Percentiles rank a stretch among this genome's conserved stretches.
phyloP scores from a whole-genome alignment of 208 protist genomes.

The Trypanosoma conorhini region DNA sequence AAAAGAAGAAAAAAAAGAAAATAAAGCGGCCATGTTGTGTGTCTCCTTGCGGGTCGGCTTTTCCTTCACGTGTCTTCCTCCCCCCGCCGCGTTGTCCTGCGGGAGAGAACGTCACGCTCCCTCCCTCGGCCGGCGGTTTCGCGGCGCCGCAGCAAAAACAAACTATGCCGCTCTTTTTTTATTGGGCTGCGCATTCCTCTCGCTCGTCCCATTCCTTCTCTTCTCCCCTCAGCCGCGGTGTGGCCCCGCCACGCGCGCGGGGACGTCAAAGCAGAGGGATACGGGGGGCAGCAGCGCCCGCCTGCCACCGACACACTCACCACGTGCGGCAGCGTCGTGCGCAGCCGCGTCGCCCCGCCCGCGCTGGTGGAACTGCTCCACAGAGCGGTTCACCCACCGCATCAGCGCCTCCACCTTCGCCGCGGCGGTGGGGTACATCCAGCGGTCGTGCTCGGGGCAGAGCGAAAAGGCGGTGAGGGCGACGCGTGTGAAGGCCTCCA shows the following conservation, averaged over 20 bases:
- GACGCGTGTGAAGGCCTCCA: constrained; percentile 75
- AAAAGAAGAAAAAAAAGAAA: no score
- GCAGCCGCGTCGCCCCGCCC: not conserved
- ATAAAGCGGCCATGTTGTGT: no score
- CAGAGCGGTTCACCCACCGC: constrained; percentile 72
- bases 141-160: no score
- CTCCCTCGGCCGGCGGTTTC: no score
- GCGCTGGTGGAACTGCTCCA: constrained; percentile 22
- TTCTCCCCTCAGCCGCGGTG: not conserved
- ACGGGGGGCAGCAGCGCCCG: not conserved
- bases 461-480: constrained; percentile 71
- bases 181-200: no score
- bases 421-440: constrained; percentile 56
- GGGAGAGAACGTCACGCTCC: no score
- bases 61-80: no score
- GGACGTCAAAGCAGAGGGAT: not conserved
- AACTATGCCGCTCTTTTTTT: not conserved
- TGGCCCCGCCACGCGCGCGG: not conserved
- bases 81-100: no score
- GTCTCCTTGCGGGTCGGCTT: no score
- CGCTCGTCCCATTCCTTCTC: not conserved
- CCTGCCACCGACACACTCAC: not conserved
- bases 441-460: constrained; percentile 28
- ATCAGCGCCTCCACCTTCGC: constrained; percentile 61
- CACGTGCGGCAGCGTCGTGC: not conserved